phyloP scores from a whole-genome alignment of 768 basidiomycete genomes.

The Porpolomopsis calyptriformis region DNA sequence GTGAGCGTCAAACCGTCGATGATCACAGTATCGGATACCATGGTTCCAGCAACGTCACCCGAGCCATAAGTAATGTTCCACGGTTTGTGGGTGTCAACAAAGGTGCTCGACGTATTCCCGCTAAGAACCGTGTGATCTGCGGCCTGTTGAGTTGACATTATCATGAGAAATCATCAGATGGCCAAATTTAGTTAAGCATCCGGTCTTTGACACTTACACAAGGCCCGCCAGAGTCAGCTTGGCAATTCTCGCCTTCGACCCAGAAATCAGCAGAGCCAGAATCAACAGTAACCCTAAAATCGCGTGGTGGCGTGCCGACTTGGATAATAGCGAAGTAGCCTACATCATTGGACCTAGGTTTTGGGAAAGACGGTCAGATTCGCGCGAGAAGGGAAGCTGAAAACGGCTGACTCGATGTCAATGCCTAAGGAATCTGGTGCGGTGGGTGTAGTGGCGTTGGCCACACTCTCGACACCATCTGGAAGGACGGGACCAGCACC shows the following conservation, averaged over 20 bases:
- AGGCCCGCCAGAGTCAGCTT: constrained; percentile 29
- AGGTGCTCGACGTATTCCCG: constrained; percentile 46
- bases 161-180: not conserved
- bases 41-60: constrained; percentile 53
- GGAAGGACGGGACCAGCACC: not conserved
- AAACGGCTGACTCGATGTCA: constrained; percentile 49
- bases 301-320: constrained; percentile 50
- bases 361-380: not conserved
- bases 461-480: not conserved
- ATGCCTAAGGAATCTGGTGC: constrained; percentile 45
- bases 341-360: constrained; percentile 31
- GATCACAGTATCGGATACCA: constrained; percentile 51
- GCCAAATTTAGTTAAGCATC: not conserved
- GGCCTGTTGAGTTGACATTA: too few relatives aligned
- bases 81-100: constrained; percentile 37
- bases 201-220: constrained; percentile 17
- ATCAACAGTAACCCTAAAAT: constrained; percentile 56
- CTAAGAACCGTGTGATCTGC: constrained; percentile 46
- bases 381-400: not conserved
- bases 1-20: constrained; percentile 52
- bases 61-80: constrained; percentile 64
- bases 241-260: constrained; percentile 49
- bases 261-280: constrained; percentile 62
- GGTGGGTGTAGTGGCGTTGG: not conserved
- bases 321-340: constrained; percentile 48